Evolutionary conservation across 2,329 filamentous ascomycete genomes (phyloP).

Genomic region (Didymella segeticola): DNA sequence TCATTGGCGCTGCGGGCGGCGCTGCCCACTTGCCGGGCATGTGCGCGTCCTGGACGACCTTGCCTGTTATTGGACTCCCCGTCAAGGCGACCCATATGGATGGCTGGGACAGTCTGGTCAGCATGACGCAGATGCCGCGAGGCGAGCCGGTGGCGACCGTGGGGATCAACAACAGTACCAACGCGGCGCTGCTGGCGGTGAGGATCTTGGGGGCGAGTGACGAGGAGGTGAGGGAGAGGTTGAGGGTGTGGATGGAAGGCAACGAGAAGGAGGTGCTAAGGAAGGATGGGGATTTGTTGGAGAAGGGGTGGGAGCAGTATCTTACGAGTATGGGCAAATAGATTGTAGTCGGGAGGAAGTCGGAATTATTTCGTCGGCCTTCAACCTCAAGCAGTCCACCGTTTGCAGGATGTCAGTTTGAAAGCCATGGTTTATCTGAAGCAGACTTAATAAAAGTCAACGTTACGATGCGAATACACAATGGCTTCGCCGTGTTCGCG

Average conservation of each 20-base stretch:
- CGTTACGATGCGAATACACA: no score
- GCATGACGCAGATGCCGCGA: conserved; percentile 60
- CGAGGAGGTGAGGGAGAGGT: conserved; percentile 61
- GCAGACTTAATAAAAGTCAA: no score
- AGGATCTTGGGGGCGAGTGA: conserved; percentile 57
- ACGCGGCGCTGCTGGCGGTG: conserved; percentile 56
- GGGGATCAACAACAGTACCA: conserved; percentile 56
- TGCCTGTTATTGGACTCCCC: conserved; percentile 60
- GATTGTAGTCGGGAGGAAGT: not conserved
- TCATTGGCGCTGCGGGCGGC: conserved; percentile 59
- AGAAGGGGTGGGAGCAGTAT: conserved; percentile 65
- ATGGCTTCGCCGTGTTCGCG: no score
- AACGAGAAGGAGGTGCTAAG: conserved; percentile 69
- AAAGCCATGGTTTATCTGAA: no score
- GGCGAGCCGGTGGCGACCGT: conserved; percentile 54
- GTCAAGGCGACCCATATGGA: conserved; percentile 59
- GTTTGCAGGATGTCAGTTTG: no score
- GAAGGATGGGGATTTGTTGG: conserved; percentile 66
- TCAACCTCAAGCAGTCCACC: no score
- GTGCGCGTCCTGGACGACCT: conserved; percentile 57
- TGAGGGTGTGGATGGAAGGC: conserved; percentile 67
- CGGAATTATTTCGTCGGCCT: no score
- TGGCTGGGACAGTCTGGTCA: conserved; percentile 58
- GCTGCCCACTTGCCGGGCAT: conserved; percentile 61
- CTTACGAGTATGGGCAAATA: conserved; percentile 50